phyloP scores from a whole-genome alignment of 345 rosid genomes.

The Theobroma cacao region DNA sequence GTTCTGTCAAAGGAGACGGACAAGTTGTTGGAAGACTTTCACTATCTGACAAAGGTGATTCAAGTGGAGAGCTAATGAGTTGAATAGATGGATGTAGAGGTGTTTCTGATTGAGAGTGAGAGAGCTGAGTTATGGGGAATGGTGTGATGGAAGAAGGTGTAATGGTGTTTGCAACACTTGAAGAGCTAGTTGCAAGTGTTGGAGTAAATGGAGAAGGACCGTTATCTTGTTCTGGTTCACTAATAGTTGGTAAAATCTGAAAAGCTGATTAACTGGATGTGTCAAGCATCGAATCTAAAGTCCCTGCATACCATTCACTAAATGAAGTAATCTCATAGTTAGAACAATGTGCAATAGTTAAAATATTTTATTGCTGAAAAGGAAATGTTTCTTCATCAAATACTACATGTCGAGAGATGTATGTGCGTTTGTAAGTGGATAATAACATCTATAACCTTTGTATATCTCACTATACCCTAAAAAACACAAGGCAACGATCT shows the following conservation, averaged over 20 bases:
- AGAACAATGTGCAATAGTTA: not conserved
- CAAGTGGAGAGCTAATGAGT: too few relatives aligned
- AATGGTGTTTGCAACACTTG: too few relatives aligned
- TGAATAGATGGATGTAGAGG: too few relatives aligned
- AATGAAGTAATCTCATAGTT: not conserved
- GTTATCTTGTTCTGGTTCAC: not conserved
- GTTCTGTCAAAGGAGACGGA: not conserved
- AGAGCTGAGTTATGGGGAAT: too few relatives aligned
- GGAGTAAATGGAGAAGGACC: too few relatives aligned
- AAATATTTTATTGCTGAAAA: not conserved
- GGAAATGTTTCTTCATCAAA: not conserved
- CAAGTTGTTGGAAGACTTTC: too few relatives aligned
- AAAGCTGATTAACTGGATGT: not conserved
- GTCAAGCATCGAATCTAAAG: not conserved
- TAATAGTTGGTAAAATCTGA: not conserved
- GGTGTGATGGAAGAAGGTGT: too few relatives aligned
- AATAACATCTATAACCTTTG: not conserved
- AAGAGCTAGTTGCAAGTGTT: too few relatives aligned
- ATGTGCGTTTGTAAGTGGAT: not conserved
- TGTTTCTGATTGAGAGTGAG: too few relatives aligned
- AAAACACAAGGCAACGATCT: not conserved
- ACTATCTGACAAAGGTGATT: too few relatives aligned
- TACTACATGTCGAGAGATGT: not conserved
- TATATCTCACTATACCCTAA: not conserved
- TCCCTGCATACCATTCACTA: not conserved